These are phyloP conservation scores for Aspergillus biplanus DNA, from an alignment of 495 filamentous ascomycete species.

Conservation along the genomic window DNA sequence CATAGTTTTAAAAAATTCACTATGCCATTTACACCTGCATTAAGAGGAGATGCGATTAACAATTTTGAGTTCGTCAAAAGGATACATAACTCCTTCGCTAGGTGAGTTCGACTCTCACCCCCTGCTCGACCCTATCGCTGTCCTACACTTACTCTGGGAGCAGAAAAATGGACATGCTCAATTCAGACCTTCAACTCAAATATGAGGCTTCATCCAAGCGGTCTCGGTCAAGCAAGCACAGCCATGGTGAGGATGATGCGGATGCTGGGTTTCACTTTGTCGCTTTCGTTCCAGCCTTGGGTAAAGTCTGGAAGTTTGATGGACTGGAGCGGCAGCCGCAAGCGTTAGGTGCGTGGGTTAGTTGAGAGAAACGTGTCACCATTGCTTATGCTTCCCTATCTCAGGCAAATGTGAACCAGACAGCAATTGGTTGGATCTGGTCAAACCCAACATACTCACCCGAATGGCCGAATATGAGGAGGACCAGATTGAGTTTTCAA, in stretches of 20 bases:
- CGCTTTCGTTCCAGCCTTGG: constrained; percentile 79
- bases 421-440: constrained; percentile 55
- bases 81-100: constrained; percentile 85
- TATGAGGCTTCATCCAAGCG: constrained; percentile 58
- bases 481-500: constrained; percentile 60
- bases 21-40: constrained; percentile 64
- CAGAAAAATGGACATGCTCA: constrained; percentile 77
- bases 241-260: constrained; percentile 43
- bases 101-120: constrained; percentile 51
- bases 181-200: constrained; percentile 71
- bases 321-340: constrained; percentile 77
- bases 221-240: constrained; percentile 39
- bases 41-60: constrained; percentile 74
- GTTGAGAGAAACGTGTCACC: neutral
- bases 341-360: constrained; percentile 61
- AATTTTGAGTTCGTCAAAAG: constrained; percentile 76
- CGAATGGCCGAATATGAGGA: constrained; percentile 58
- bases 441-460: constrained; percentile 48
- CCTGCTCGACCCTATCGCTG: neutral
- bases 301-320: constrained; percentile 86
- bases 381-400: constrained; percentile 8
- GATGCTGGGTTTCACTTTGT: constrained; percentile 81
- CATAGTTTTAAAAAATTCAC: constrained; percentile 73
- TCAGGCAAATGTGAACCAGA: constrained; percentile 37
- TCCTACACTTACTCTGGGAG: constrained; percentile 7